Evolutionary conservation across 768 basidiomycete species (phyloP).

Genomic region (Exidia glandulosa): DNA sequence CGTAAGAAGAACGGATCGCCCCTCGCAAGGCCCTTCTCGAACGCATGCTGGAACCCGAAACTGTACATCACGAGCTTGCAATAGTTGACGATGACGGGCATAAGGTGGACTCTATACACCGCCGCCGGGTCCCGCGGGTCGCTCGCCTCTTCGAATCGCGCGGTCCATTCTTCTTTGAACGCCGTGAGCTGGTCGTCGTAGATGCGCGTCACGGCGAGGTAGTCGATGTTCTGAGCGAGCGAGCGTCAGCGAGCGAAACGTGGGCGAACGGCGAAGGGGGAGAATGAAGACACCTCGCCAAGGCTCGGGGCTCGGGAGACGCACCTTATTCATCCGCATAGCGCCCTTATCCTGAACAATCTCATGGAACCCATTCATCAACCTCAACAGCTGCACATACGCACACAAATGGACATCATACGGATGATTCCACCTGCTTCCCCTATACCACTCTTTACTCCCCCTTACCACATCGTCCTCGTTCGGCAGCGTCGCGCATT

Average conservation of each 20-base stretch:
- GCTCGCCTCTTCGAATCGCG: conserved; percentile 46
- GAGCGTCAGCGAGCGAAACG: not conserved
- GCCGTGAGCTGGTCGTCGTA: conserved; percentile 47
- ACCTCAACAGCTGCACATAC: conserved; percentile 39
- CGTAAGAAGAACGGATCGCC: conserved; percentile 31
- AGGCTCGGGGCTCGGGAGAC: not conserved
- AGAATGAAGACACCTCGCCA: not conserved
- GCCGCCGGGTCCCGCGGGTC: conserved; percentile 31
- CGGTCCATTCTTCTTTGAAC: conserved; percentile 59
- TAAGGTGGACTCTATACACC: not conserved
- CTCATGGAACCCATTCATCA: conserved; percentile 36
- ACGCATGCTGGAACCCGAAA: conserved; percentile 39
- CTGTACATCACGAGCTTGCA: conserved; percentile 47
- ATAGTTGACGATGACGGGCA: conserved; percentile 33
- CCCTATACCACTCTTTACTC: conserved; percentile 35
- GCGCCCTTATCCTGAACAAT: conserved; percentile 8
- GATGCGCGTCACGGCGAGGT: conserved; percentile 47
- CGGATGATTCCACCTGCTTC: conserved; percentile 20
- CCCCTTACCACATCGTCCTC: conserved; percentile 51
- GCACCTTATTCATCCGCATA: conserved; percentile 6
- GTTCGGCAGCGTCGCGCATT: conserved; percentile 51
- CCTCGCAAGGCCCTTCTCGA: conserved; percentile 27
- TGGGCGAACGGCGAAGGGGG: not conserved
- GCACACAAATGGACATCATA: conserved; percentile 31
- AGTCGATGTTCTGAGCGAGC: conserved; percentile 44